These are phyloP conservation scores for Hordeum pubiflorum DNA, from an alignment of 202 grass and related monocot species.

Conservation along the genomic window DNA sequence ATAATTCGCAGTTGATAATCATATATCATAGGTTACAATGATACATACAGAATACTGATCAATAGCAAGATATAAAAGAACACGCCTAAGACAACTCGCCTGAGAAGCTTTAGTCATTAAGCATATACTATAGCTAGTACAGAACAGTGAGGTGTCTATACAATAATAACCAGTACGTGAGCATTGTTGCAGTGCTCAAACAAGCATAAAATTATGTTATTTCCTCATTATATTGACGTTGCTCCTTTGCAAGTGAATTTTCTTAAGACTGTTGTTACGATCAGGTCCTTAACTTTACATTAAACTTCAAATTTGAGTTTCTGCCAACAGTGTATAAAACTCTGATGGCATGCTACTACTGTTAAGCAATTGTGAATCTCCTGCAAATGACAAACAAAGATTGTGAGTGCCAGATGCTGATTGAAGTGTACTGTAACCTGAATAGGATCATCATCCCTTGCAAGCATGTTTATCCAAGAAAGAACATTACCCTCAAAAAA, in stretches of 20 bases:
- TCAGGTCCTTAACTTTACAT: background rate
- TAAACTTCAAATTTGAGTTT: background rate
- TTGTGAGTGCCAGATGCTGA: background rate
- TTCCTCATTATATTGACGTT: background rate
- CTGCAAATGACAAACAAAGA: constrained; percentile 14
- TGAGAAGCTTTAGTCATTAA: background rate
- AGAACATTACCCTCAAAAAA: background rate
- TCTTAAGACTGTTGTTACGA: background rate
- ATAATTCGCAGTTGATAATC: background rate
- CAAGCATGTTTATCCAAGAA: background rate
- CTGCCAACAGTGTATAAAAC: background rate
- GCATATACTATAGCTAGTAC: background rate
- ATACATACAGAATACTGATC: background rate
- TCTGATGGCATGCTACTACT: background rate
- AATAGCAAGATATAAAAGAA: constrained; percentile 3
- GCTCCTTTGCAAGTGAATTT: background rate
- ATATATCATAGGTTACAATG: background rate
- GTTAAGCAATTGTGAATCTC: constrained; percentile 14
- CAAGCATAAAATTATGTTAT: background rate
- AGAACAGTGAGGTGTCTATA: background rate
- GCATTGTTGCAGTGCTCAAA: background rate
- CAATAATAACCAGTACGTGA: background rate
- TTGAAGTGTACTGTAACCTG: background rate
- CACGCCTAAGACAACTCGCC: background rate
- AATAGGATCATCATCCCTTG: constrained; percentile 8